A percentile compares a stretch with the other conserved stretches of the same genome.
phyloP scores from a whole-genome alignment of 1,284 basidiomycete species.

The Omphalotus olearius region DNA sequence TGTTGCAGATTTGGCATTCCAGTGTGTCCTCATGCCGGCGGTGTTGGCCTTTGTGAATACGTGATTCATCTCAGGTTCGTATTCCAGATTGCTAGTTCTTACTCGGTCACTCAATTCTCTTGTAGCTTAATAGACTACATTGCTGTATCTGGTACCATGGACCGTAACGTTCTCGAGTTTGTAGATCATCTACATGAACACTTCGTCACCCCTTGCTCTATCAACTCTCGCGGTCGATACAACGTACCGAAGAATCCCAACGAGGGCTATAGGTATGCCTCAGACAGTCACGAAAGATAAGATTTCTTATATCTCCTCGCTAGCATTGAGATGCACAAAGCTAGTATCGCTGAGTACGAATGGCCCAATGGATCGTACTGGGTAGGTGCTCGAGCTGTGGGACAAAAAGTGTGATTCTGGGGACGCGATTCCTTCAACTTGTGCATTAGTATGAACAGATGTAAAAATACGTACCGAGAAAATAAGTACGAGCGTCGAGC shows the following conservation, averaged over 20 bases:
- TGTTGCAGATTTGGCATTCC: constrained; percentile 68
- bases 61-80: constrained; percentile 74
- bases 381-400: constrained; percentile 28
- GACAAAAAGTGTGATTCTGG: no score
- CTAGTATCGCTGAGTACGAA: constrained; percentile 70
- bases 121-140: constrained; percentile 89
- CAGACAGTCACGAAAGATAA: background rate
- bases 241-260: constrained; percentile 66
- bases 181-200: constrained; percentile 93
- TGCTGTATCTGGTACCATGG: constrained; percentile 86
- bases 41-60: constrained; percentile 93
- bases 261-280: constrained; percentile 69
- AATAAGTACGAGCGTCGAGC: no score
- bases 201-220: constrained; percentile 85
- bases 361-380: constrained; percentile 77
- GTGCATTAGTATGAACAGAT: no score
- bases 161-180: constrained; percentile 89
- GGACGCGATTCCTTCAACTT: no score
- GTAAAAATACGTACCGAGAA: no score
- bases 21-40: constrained; percentile 94
- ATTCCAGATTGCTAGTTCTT: constrained; percentile 1
- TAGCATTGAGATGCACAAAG: constrained; percentile 75
- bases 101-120: constrained; percentile 12
- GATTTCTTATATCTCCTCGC: constrained; percentile 6
- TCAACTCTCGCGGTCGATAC: constrained; percentile 84